phyloP scores from a whole-genome alignment of 1,284 basidiomycete genomes.

The Sphagnurus paluster region DNA sequence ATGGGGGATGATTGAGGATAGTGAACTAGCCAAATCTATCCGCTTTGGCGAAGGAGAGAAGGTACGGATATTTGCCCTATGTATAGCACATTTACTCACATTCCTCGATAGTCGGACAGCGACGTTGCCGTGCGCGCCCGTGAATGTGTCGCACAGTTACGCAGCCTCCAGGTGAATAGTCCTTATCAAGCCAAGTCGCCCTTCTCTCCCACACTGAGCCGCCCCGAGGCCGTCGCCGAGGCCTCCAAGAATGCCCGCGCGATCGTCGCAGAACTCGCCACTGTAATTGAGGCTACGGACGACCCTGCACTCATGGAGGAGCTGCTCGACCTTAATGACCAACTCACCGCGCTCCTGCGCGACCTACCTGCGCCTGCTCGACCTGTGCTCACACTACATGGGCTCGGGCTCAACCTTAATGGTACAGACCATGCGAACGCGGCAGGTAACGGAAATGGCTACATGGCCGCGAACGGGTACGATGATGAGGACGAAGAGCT shows the following conservation, averaged over 20 bases:
- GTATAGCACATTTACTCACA: slow-evolving; percentile 9
- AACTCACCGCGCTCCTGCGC: slow-evolving; percentile 53
- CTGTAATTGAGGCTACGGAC: slow-evolving; percentile 57
- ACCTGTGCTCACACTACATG: slow-evolving; percentile 33
- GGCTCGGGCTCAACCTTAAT: slow-evolving; percentile 41
- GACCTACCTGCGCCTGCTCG: slow-evolving; percentile 35
- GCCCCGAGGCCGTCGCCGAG: slow-evolving; percentile 39
- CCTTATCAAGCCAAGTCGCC: slow-evolving; percentile 13
- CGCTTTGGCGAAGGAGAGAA: slow-evolving; percentile 61
- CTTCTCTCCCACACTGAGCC: slow-evolving; percentile 35
- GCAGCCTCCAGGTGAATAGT: slow-evolving; percentile 35
- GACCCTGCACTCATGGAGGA: slow-evolving; percentile 63
- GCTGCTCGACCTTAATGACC: slow-evolving; percentile 73
- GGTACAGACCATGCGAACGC: neutral
- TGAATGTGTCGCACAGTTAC: slow-evolving; percentile 47
- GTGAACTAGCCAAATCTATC: slow-evolving; percentile 71
- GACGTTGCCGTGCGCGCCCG: slow-evolving; percentile 57
- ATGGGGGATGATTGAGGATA: slow-evolving; percentile 82
- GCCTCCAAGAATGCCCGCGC: slow-evolving; percentile 51
- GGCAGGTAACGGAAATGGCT: slow-evolving; percentile 9
- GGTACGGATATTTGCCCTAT: slow-evolving; percentile 34
- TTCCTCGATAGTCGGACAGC: slow-evolving; percentile 42
- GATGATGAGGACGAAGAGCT: slow-evolving; percentile 34
- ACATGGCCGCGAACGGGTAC: slow-evolving; percentile 3
- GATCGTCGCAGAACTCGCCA: slow-evolving; percentile 57